Evolutionary conservation across 148 eudicot genomes (phyloP), one percentile per base, ranked within the genome.

Genomic region (Hydrangea macrophylla): DNA sequence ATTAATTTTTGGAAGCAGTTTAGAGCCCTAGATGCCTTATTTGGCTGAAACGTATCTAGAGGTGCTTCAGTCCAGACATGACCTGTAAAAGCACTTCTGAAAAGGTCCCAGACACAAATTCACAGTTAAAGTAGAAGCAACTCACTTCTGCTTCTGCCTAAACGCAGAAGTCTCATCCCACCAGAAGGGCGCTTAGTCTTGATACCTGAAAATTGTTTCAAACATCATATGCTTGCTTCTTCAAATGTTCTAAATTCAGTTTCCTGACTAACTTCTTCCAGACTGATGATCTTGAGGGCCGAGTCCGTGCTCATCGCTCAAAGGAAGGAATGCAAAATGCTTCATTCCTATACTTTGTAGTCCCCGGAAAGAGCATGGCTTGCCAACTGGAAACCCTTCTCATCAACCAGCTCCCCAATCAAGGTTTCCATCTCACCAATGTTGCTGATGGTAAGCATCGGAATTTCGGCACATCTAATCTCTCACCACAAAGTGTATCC

Each of bases 281-380:
- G 98, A 90, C 97, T 9, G 98, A 90, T 80, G 95, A 90, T 80
- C 98, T 94, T 61, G 88, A 88, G 63, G 96, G 95, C 2, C 86
- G 98, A 58, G 78, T 94, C 22, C 82, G 79, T 69, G 81, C 97
- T 64, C 98, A 94, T 82, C 85, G 98, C 27, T 63, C 75, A 12
- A 86, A 86, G 73, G 85, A 79, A 15, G 97, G 89, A 51, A 80
- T 90, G 96, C 84, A 83, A 67, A 83, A 70, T 60, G 96, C 89
- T n/a, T 32, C 70, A 0, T 90, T 94, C 72, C 64, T 90, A 23
- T 94, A 86, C 60, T 82, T 90, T 55, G 64, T 86, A 62, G 97
- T 90, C 63, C 77, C 82, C 10, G 98, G 96, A 13, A 94, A 94
- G 81, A 94, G 98, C 75, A 39, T 82, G 65, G 98, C 98, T 56